Base-by-base conservation (phyloP, 306 rosid genomes). In the Citrullus mucosospermus region DNA sequence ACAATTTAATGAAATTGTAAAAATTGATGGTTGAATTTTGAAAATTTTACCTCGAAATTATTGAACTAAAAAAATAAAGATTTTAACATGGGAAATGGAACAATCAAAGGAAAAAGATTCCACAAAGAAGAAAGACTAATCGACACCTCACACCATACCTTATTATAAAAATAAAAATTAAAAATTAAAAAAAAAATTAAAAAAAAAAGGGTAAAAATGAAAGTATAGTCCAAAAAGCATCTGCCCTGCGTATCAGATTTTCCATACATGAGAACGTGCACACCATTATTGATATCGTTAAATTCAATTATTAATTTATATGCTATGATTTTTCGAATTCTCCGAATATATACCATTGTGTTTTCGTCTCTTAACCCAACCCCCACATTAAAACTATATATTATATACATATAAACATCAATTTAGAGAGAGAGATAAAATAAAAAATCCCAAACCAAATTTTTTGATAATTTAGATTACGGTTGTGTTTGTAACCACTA, bases 201-300 rank as follows among this genome's bases (percentile, higher is more conserved):
- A 25, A 25, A 25, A 30, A 13, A 9, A 20, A 32, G 34, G 79
- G 74, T 63, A 34, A 43, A 77, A 77, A 70, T 1, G n/a, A 53
- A 51, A 51, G 62, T 30, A 74, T 34, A 54, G 62, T 53, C 78
- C 78, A 74, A 74, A 74, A 74, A 54, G 20, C 78, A 74, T 53
- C 63, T 74, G 30, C 78, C 41, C 38, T 44, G 43, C 78, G 78
- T 53, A 74, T 74, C 78, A 74, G 78, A 74, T 74, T 53, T 74
- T 74, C 34, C 46, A 74, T 51, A 53, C 78, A 53, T 53, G 1
- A 51, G 78, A 74, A 74, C 78, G 78, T 74, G 78, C 78, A 53
- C 46, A 25, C 78, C 78, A 74, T 74, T 74, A 74, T 74, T 74
- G 63, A 74, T 32, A 3, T 41, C 43, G 15, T 53, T 25, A 25